A percentile compares a stretch with the other conserved stretches of the same genome.
Evolutionary conservation across 768 basidiomycete species (phyloP).

Genomic region (Termitomyces eurrhizus): DNA sequence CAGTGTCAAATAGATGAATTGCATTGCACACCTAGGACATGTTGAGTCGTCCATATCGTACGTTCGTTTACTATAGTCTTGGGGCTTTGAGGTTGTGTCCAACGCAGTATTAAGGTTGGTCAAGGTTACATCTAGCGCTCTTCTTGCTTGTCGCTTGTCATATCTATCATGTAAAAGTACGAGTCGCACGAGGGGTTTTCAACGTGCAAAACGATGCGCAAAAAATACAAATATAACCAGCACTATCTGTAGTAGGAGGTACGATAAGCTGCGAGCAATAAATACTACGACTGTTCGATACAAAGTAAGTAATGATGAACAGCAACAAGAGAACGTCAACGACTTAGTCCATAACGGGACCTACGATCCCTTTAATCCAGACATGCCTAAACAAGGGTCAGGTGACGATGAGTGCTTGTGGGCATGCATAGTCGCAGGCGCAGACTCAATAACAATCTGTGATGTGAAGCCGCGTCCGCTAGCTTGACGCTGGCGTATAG

Average conservation of each 20-base stretch:
- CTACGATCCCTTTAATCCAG: background rate
- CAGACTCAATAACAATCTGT: slow-evolving; percentile 11
- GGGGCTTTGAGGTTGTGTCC: background rate
- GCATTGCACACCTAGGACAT: background rate
- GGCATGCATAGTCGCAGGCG: background rate
- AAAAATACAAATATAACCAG: background rate
- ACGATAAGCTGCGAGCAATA: background rate
- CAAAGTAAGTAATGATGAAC: background rate
- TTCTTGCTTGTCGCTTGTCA: background rate
- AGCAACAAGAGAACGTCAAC: background rate
- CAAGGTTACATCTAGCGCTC: background rate
- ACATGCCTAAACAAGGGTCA: background rate
- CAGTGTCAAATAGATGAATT: background rate
- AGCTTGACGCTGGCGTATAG: background rate
- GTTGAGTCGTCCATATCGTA: background rate
- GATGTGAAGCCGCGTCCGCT: slow-evolving; percentile 8
- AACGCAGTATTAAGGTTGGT: background rate
- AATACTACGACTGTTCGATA: background rate
- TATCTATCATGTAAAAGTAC: background rate
- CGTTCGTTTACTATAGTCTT: background rate
- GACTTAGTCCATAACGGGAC: background rate
- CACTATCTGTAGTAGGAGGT: background rate
- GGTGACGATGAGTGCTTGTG: slow-evolving; percentile 4
- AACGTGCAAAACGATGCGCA: background rate
- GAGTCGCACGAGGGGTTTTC: background rate